These are phyloP conservation scores for Neoascochyta sp. DNA, from an alignment of 2,329 filamentous ascomycete species.

Conservation along the genomic window DNA sequence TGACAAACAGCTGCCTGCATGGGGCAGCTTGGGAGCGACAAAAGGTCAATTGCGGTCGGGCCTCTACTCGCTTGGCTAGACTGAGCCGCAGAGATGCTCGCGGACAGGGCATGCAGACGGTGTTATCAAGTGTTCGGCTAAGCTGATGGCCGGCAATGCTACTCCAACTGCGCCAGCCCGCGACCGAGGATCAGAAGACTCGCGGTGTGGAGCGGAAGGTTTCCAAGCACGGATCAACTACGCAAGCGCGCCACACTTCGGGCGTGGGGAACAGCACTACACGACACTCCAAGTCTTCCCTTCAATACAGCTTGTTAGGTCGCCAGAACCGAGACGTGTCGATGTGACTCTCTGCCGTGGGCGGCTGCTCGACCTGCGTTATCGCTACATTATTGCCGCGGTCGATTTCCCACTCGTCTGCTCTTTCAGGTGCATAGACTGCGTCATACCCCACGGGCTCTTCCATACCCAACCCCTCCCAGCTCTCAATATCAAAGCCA, in stretches of 20 bases:
- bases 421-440: too few species aligned
- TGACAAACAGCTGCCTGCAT: constrained; percentile 39
- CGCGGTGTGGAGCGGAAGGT: constrained; percentile 2
- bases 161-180: too few species aligned
- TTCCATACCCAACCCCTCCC: too few species aligned
- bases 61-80: constrained; percentile 16
- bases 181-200: constrained; percentile 5
- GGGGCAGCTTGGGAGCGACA: constrained; percentile 26
- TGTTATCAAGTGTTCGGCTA: constrained; percentile 14
- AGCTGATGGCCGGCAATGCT: constrained; percentile 8
- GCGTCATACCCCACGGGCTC: too few species aligned
- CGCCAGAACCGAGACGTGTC: constrained; percentile 43
- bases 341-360: constrained; percentile 6
- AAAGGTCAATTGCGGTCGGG: constrained; percentile 13
- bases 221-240: constrained; percentile 8
- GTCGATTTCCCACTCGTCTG: too few species aligned
- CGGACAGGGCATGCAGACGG: constrained; percentile 23
- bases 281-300: neutral
- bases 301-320: constrained; percentile 46
- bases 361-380: constrained; percentile 3
- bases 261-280: constrained; percentile 7
- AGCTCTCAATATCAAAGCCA: too few species aligned
- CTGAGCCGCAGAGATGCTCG: constrained; percentile 22
- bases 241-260: too few species aligned
- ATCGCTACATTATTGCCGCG: too few species aligned